Conservation (phyloP, 305 asterid genomes). For the Fraxinus paxiana region DNA sequence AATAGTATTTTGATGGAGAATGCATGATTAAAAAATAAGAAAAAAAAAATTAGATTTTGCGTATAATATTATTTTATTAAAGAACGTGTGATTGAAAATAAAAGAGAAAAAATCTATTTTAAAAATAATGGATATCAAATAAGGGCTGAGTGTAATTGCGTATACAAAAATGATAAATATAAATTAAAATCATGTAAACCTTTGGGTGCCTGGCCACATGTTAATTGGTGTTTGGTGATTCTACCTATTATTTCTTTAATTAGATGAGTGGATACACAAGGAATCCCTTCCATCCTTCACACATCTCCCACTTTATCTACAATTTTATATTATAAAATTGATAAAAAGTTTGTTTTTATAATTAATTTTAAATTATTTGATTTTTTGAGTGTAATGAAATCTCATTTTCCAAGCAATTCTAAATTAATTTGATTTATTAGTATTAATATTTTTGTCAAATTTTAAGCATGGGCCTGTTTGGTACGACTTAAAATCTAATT, state of each 20-base stretch:
- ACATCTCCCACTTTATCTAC: conserved; percentile 17
- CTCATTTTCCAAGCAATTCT: neutral
- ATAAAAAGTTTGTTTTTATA: neutral
- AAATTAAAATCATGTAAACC: neutral
- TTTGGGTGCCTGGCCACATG: conserved; percentile 1
- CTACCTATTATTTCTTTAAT: neutral
- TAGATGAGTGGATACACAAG: conserved; percentile 24
- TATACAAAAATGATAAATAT: neutral
- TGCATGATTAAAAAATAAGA: no score
- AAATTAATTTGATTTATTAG: neutral
- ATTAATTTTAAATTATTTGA: neutral
- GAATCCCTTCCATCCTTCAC: conserved; percentile 27
- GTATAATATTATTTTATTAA: no score
- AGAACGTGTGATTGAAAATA: neutral
- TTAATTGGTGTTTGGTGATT: neutral
- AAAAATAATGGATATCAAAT: no score
- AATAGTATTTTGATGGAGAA: no score
- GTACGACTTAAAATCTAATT: no score
- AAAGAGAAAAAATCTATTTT: no score
- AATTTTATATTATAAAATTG: neutral
- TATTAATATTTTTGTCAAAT: neutral
- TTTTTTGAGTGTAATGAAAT: neutral
- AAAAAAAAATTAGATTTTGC: no score
- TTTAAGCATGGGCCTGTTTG: neutral
- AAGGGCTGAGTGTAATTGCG: neutral